phyloP scores from a whole-genome alignment of 1,284 basidiomycete genomes.

The Cutaneotrichosporon sp. region DNA sequence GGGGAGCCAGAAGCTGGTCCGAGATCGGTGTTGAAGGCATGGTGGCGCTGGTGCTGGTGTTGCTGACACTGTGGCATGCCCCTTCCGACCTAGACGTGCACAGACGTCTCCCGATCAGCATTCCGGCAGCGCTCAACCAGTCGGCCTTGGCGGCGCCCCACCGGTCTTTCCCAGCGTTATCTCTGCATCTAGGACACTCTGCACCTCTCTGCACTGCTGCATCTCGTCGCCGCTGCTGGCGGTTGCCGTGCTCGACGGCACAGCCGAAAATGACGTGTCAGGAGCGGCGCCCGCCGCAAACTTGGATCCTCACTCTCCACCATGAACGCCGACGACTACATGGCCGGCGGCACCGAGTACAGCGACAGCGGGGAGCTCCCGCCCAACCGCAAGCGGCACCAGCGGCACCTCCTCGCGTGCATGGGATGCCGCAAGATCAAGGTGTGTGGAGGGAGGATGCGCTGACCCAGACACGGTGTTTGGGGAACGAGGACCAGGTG shows the following conservation, averaged over 20 bases:
- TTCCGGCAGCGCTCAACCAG: background rate
- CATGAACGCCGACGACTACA: background rate
- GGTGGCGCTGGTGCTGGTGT: too few relatives aligned
- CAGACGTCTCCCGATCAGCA: background rate
- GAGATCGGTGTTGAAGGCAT: too few relatives aligned
- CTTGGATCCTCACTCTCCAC: background rate
- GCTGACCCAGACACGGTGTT: constrained; percentile 9
- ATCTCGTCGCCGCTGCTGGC: too few relatives aligned
- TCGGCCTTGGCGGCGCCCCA: background rate
- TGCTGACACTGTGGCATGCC: too few relatives aligned
- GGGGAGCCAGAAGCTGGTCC: too few relatives aligned
- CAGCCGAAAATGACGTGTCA: background rate
- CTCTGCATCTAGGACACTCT: background rate
- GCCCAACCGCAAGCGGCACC: constrained; percentile 9
- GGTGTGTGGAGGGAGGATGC: background rate
- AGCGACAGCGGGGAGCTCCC: background rate
- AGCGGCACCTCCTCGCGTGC: constrained; percentile 11
- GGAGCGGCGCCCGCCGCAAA: background rate
- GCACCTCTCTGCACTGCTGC: too few relatives aligned
- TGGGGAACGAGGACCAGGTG: constrained; percentile 9
- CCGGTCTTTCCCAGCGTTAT: background rate
- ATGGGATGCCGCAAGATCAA: constrained; percentile 12
- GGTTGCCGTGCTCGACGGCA: background rate
- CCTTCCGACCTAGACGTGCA: background rate
- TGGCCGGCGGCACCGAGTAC: background rate